These are phyloP conservation scores for Seiridium cupressi DNA, from an alignment of 2,329 filamentous ascomycete genomes.

Conservation along the genomic window DNA sequence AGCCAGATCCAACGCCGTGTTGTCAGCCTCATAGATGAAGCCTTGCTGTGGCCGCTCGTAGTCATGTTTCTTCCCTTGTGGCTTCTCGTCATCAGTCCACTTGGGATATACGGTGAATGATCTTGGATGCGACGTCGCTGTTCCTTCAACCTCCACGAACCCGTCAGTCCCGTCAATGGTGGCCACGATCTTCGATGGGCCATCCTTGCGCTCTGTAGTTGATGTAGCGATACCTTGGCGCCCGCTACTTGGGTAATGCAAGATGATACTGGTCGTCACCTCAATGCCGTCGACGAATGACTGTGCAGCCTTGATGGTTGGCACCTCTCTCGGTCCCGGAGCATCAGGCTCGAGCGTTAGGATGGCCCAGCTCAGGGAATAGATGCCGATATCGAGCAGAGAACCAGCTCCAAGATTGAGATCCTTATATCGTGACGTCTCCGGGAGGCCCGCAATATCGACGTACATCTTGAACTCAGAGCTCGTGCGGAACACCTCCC, in stretches of 20 bases:
- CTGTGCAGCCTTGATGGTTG: slow-evolving; percentile 35
- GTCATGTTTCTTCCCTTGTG: slow-evolving; percentile 28
- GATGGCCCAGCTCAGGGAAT: slow-evolving; percentile 38
- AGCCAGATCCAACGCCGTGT: slow-evolving; percentile 37
- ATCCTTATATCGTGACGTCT: slow-evolving; percentile 32
- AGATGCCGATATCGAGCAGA: slow-evolving; percentile 43
- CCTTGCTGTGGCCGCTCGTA: slow-evolving; percentile 34
- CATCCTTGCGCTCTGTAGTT: slow-evolving; percentile 26
- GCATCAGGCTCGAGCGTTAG: slow-evolving; percentile 29
- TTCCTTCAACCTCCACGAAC: slow-evolving; percentile 33
- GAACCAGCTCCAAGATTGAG: slow-evolving; percentile 38
- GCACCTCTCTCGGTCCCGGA: slow-evolving; percentile 22
- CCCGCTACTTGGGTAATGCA: slow-evolving; percentile 35
- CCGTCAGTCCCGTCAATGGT: slow-evolving; percentile 40
- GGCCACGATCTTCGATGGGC: slow-evolving; percentile 24
- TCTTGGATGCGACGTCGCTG: slow-evolving; percentile 27
- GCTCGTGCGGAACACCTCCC: slow-evolving; percentile 34
- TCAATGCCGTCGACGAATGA: slow-evolving; percentile 33
- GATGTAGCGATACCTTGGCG: slow-evolving; percentile 41
- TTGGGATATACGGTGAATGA: slow-evolving; percentile 33
- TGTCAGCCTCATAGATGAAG: slow-evolving; percentile 45
- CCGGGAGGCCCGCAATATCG: slow-evolving; percentile 27
- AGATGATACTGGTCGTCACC: slow-evolving; percentile 32
- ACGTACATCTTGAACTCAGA: slow-evolving; percentile 38
- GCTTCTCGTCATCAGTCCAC: slow-evolving; percentile 21